A percentile compares a stretch with the other conserved stretches of the same genome.
Conservation (phyloP, 75 land plant genomes). For the Pinus taeda region DNA sequence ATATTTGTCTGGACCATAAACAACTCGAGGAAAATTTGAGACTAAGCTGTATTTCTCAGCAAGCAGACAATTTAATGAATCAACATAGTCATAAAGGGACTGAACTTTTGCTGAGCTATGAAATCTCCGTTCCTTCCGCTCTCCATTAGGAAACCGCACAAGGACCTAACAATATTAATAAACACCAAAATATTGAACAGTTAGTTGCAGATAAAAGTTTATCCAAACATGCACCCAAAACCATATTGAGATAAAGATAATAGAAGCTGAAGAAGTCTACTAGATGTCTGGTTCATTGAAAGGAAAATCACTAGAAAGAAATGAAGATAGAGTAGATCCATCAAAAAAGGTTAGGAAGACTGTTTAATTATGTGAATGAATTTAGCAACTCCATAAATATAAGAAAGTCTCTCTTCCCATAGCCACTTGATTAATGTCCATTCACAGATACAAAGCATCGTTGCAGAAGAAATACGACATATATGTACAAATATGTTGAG, state of each 20-base stretch:
- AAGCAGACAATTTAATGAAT: constrained; percentile 69
- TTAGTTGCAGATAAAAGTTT: not conserved
- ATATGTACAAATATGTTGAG: no score
- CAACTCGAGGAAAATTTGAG: constrained; percentile 86
- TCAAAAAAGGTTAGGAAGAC: no score
- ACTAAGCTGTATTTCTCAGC: constrained; percentile 67
- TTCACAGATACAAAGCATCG: no score
- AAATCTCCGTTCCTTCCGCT: constrained; percentile 89
- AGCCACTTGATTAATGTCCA: no score
- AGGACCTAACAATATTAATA: constrained; percentile 52
- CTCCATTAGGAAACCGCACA: constrained; percentile 90
- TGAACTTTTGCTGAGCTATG: constrained; percentile 52
- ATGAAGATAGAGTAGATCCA: no score
- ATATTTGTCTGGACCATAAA: constrained; percentile 74
- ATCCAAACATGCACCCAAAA: not conserved
- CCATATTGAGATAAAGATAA: not conserved
- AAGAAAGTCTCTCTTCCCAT: no score
- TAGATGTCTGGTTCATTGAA: not conserved
- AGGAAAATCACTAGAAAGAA: not conserved
- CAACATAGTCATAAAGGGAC: constrained; percentile 86
- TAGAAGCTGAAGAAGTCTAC: not conserved
- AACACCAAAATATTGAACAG: not conserved
- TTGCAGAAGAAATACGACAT: no score
- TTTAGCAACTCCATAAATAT: no score
- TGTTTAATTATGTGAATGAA: no score